Evolutionary conservation across 2,329 filamentous ascomycete species (phyloP), one percentile per base, ranked within the genome.

Genomic region (Lasiodiplodia hormozganensis): DNA sequence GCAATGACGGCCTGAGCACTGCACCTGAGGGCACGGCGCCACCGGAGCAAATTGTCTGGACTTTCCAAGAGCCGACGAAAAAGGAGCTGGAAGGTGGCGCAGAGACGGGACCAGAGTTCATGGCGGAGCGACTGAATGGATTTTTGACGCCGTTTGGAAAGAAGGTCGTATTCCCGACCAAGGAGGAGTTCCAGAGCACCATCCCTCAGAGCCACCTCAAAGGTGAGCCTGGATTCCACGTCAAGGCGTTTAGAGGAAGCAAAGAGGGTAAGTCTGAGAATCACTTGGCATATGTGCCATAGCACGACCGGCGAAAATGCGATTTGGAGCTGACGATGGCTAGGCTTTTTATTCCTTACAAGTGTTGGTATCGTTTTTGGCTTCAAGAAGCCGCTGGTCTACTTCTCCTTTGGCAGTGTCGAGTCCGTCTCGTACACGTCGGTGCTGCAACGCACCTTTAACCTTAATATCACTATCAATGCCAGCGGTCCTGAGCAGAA

Each of bases 391-490:
- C 88, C 88, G 0, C 80, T 90, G 28, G 76, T 85, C 10, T 90
- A 87, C 79, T 89, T 90, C 74, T 83, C 87, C 10, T 89, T 90
- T 70, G 83, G 85, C 58, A 80, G 82, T 43, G 83, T 90, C 69
- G 85, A 86, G 64, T 85, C 85, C 25, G 85, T 89, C 56, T 88
- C 86, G 49, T 90, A 90, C 78, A 90, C 88, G 4, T 87, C 86
- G 51, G 86, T 90, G 21, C 81, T 90, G 7, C 87, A 89, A 72
- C 85, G 88, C 40, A 90, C 88, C 0, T 90, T 90, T 80, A 90
- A 90, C 72, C 83, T 90, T 40, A 87, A 88, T 72, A 82, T 82
- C 4, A 72, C 74, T 21, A 76, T 75, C 18, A 47, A 58, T 0
- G 25, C 54, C 4, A 70, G 72, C 43, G 71, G 68, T n/a, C 25